phyloP scores from a whole-genome alignment of 495 filamentous ascomycete species.

The Lasiosphaeriaceae sp. region DNA sequence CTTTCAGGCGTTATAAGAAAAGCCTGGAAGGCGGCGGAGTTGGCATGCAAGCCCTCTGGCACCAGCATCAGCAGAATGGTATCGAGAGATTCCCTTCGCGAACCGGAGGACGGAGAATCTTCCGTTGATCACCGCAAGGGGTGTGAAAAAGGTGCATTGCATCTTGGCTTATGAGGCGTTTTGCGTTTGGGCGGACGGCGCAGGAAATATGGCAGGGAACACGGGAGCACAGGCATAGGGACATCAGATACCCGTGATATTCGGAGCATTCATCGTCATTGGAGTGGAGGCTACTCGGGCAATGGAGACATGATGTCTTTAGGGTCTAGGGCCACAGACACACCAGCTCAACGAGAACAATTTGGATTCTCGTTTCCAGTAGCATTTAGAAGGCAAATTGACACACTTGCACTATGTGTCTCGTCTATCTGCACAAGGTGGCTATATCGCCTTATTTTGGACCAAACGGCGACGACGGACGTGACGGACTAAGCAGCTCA shows the following conservation, averaged over 20 bases:
- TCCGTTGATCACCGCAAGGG: constrained; percentile 46
- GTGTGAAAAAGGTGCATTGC: neutral
- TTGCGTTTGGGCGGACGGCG: neutral
- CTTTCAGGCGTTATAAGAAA: constrained; percentile 66
- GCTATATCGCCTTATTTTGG: too few species aligned
- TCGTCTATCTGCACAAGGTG: too few species aligned
- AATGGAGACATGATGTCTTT: too few species aligned
- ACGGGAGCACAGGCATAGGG: neutral
- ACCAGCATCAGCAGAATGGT: constrained; percentile 55
- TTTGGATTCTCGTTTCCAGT: too few species aligned
- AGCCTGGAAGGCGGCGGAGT: constrained; percentile 68
- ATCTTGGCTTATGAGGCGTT: neutral
- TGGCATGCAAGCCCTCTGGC: constrained; percentile 66
- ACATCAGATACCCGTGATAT: neutral
- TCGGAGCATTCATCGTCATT: too few species aligned
- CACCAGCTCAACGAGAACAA: too few species aligned
- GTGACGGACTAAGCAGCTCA: too few species aligned
- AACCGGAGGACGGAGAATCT: constrained; percentile 60
- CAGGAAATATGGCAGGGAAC: neutral
- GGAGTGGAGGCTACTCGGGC: too few species aligned
- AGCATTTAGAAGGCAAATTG: too few species aligned
- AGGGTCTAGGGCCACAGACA: too few species aligned
- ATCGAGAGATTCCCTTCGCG: constrained; percentile 58
- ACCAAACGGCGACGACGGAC: too few species aligned
- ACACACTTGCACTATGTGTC: too few species aligned